These are phyloP conservation scores for Lachancea sp. DNA, from an alignment of 805 yeast species.

Conservation along the genomic window DNA sequence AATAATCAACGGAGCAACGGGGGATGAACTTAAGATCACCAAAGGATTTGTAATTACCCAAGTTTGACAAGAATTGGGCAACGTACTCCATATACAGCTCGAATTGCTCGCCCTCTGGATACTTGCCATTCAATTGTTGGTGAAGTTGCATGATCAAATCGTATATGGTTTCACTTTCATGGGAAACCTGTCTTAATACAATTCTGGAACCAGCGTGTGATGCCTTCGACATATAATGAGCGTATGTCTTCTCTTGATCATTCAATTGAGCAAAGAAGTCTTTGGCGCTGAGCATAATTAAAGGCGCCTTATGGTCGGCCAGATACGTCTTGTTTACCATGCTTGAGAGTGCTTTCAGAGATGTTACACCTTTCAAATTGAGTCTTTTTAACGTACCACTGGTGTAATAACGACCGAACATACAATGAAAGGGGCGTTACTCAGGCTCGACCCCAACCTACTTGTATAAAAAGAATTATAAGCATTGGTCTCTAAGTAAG, in stretches of 20 bases:
- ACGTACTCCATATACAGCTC: constrained; percentile 58
- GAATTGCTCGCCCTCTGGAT: constrained; percentile 35
- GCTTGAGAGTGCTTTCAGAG: background rate
- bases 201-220: constrained; percentile 79
- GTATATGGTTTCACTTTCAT: constrained; percentile 69
- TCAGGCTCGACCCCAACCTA: too few relatives aligned
- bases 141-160: constrained; percentile 64
- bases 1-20: constrained; percentile 41
- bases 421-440: background rate
- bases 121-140: constrained; percentile 42
- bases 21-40: constrained; percentile 89
- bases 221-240: constrained; percentile 78
- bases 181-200: constrained; percentile 73
- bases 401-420: background rate
- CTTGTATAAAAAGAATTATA: too few relatives aligned
- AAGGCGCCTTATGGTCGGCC: constrained; percentile 64
- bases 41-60: constrained; percentile 78
- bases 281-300: constrained; percentile 57
- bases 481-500: too few relatives aligned
- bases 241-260: constrained; percentile 56
- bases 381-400: background rate
- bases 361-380: background rate
- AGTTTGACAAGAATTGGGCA: constrained; percentile 65
- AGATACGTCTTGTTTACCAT: constrained; percentile 23
- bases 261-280: constrained; percentile 62